Evolutionary conservation across 257 asterid genomes (phyloP), one percentile per base, ranked within the genome.

Genomic region (Gentiana macrophylla): DNA sequence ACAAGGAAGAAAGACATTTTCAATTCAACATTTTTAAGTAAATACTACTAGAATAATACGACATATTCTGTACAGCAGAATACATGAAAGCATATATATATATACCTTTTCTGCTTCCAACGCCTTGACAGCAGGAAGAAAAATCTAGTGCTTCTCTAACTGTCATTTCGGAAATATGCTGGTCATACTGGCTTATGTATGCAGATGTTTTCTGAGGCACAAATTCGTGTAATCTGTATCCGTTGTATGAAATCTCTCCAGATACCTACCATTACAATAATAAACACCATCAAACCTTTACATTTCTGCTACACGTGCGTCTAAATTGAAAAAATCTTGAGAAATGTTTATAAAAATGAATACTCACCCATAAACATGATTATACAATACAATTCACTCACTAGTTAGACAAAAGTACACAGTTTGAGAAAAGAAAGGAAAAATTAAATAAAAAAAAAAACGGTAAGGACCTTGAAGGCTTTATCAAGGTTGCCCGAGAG

Each of bases 401-500:
- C 46, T 41, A 41, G 46, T 5, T 41, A 41, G 46, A 7, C 46
- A n/a, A n/a, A n/a, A n/a, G n/a, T n/a, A n/a, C n/a, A n/a, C n/a
- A n/a, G n/a, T n/a, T n/a, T n/a, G n/a, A n/a, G n/a, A 41, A 41
- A 41, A 2, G 9, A 5, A 41, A 15, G 24, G 24, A 15, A 15
- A 15, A 15, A 15, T 15, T n/a, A n/a, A n/a, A n/a, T n/a, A n/a
- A 15, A 15, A 15, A 15, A 15, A 15, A 15, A 15, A 15, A 15
- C 24, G 24, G 24, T 2, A 41, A 7, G 6, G 37, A 72, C 95
- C 95, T 83, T 73, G 34, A 83, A 83, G 49, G 83, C 64, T 58
- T 74, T 74, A 73, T 70, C 73, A 50, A 83, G 74, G 70, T 70
- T 74, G 67, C 93, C 93, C 43, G 93, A 80, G 49, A 86, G 75